Conservation (phyloP, 2,329 filamentous ascomycete genomes). For the Gnomoniopsis sp. region DNA sequence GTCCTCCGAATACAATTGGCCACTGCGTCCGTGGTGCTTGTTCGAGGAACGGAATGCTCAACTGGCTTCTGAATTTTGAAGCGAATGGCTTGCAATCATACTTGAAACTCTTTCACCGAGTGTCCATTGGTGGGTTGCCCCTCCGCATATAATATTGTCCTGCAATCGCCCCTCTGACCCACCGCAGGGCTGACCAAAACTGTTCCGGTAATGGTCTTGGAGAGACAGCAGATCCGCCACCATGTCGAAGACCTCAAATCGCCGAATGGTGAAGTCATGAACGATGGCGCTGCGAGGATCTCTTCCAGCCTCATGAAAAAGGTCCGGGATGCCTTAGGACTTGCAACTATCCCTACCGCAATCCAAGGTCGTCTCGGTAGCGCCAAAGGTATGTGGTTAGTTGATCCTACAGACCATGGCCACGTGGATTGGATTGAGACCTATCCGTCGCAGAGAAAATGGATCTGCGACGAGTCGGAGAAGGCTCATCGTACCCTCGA, state of each 20-base stretch:
- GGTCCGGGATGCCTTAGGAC: conserved; percentile 48
- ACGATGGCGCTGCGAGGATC: conserved; percentile 64
- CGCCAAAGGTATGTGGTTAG: conserved; percentile 73
- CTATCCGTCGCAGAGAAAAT: conserved; percentile 66
- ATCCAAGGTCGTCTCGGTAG: conserved; percentile 70
- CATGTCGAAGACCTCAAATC: conserved; percentile 36
- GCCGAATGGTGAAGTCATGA: conserved; percentile 48
- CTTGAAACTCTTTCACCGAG: conserved; percentile 57
- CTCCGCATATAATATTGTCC: no score
- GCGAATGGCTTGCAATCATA: conserved; percentile 42
- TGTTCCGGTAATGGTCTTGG: conserved; percentile 41
- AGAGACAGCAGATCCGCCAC: conserved; percentile 42
- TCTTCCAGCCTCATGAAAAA: conserved; percentile 56
- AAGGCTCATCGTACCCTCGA: conserved; percentile 61
- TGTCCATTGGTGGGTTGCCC: conserved; percentile 44
- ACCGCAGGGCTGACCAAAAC: conserved; percentile 49
- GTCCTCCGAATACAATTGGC: conserved; percentile 16
- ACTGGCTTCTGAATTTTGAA: conserved; percentile 49
- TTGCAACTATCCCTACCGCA: conserved; percentile 54
- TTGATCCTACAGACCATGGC: conserved; percentile 47
- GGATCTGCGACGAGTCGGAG: conserved; percentile 49
- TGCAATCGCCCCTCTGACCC: not conserved
- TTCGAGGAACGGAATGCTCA: conserved; percentile 35
- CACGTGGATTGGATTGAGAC: conserved; percentile 64
- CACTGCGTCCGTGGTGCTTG: not conserved